Evolutionary conservation across 2,329 filamentous ascomycete species (phyloP), one percentile per base, ranked within the genome.

Genomic region (Hypoxylon sp.): DNA sequence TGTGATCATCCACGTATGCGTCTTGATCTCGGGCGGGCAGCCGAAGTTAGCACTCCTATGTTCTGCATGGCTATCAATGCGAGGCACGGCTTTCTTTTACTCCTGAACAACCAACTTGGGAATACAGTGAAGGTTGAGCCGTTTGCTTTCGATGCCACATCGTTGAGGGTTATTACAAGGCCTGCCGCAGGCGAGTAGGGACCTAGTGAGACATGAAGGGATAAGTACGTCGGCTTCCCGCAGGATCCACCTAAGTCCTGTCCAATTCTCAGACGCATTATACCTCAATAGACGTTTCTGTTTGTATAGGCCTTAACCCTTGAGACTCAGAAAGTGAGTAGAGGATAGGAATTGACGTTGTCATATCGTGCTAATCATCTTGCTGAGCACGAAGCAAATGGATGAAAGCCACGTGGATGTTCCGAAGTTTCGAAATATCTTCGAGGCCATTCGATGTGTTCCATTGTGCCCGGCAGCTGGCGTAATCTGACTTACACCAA

Each of bases 71-170:
- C 11, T 29, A 18, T 33, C 20, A 20, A 33, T 17, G 11, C 7
- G 41, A 35, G 31, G 31, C 31, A 35, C 6, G 7, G 4, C 18
- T 35, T 35, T 15, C n/a, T 15, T 17, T 27, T 29, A 31, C 17
- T 24, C 20, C 7, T n/a, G 23, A 40, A 11, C 4, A 13, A 31
- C 37, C 21, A 11, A 17, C 27, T 49, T 17, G 24, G 24, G 20
- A 13, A 20, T 20, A 40, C 15, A 45, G 7, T 17, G 24, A 48
- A 20, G 13, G 24, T 17, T 17, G 3, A 15, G 7, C 23, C 54
- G 49, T 52, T 54, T 58, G 48, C n/a, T 33, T 54, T 50, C 24
- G 5, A 37, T 24, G 17, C 38, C 41, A 26, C 27, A 18, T 37
- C 46, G 21, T 45, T 13, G 23, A 41, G 31, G 10, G 7, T 21